A percentile compares a stretch with the other conserved stretches of the same genome.
phyloP scores from a whole-genome alignment of 306 rosid genomes.

The Citrullus amarus region DNA sequence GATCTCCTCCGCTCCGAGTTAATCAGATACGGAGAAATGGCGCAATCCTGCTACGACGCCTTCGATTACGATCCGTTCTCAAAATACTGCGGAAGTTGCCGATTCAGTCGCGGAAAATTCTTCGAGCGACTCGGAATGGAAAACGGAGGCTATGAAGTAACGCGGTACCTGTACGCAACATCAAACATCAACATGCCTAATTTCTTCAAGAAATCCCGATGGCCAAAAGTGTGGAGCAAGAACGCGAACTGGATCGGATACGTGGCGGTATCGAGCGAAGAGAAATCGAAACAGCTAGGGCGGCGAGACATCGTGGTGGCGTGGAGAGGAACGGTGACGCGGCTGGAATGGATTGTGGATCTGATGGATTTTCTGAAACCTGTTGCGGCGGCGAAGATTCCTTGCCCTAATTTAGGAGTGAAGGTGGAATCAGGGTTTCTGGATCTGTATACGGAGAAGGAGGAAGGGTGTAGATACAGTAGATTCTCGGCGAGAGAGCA shows the following conservation, averaged over 20 bases:
- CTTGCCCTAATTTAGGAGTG: conserved; percentile 41
- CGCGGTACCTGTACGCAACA: conserved; percentile 77
- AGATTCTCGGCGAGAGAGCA: conserved; percentile 71
- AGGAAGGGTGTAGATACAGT: conserved; percentile 35
- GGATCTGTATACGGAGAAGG: conserved; percentile 63
- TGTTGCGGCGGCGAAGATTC: conserved; percentile 21
- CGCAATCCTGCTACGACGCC: conserved; percentile 55
- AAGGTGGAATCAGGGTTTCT: conserved; percentile 72
- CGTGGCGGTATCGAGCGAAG: conserved; percentile 28
- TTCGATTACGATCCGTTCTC: conserved; percentile 67
- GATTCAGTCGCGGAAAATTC: conserved; percentile 48
- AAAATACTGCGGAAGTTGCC: conserved; percentile 56
- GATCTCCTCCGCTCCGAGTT: conserved; percentile 69
- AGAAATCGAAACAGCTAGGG: conserved; percentile 26
- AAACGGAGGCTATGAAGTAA: conserved; percentile 47
- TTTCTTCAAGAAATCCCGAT: conserved; percentile 29
- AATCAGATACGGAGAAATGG: conserved; percentile 61
- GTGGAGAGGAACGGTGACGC: conserved; percentile 73
- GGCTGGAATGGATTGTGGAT: conserved; percentile 62
- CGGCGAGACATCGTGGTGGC: conserved; percentile 60
- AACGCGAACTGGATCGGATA: conserved; percentile 76
- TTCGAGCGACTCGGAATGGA: conserved; percentile 44
- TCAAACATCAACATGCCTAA: conserved; percentile 47
- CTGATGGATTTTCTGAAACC: conserved; percentile 53
- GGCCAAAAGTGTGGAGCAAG: conserved; percentile 70